phyloP scores from a whole-genome alignment of 129 eudicot genomes.

The Saposhnikovia divaricata region DNA sequence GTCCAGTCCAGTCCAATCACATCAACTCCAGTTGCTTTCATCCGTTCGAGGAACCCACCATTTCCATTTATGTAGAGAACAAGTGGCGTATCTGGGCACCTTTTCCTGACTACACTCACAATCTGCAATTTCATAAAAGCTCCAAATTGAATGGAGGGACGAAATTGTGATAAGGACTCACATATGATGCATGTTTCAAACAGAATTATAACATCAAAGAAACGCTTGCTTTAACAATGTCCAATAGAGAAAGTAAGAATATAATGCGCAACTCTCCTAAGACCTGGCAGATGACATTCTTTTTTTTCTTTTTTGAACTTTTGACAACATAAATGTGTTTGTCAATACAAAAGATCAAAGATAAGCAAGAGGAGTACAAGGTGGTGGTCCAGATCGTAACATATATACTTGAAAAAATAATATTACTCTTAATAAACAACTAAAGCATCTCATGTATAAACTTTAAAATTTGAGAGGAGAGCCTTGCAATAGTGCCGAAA shows the following conservation, averaged over 20 bases:
- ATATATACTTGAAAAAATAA: neutral
- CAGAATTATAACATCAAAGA: neutral
- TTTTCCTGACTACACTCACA: slow-evolving; percentile 54
- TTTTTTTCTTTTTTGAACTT: neutral
- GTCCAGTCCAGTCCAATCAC: slow-evolving; percentile 99
- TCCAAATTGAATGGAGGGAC: neutral
- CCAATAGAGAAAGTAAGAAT: neutral
- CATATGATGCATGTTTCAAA: neutral
- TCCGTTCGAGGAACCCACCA: slow-evolving; percentile 90
- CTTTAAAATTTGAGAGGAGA: neutral
- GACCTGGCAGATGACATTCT: neutral
- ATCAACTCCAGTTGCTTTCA: slow-evolving; percentile 88
- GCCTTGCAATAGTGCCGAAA: neutral
- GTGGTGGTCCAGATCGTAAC: neutral
- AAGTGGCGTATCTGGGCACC: slow-evolving; percentile 82
- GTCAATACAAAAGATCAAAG: neutral
- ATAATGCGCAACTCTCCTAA: neutral
- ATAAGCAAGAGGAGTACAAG: neutral
- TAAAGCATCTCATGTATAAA: neutral
- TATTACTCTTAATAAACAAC: neutral
- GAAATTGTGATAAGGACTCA: slow-evolving; percentile 2
- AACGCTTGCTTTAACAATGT: neutral
- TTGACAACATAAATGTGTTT: neutral
- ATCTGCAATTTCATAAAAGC: slow-evolving; percentile 40
- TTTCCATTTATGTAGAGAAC: slow-evolving; percentile 92